Evolutionary conservation across 306 rosid genomes (phyloP).

Genomic region (Purshia tridentata): DNA sequence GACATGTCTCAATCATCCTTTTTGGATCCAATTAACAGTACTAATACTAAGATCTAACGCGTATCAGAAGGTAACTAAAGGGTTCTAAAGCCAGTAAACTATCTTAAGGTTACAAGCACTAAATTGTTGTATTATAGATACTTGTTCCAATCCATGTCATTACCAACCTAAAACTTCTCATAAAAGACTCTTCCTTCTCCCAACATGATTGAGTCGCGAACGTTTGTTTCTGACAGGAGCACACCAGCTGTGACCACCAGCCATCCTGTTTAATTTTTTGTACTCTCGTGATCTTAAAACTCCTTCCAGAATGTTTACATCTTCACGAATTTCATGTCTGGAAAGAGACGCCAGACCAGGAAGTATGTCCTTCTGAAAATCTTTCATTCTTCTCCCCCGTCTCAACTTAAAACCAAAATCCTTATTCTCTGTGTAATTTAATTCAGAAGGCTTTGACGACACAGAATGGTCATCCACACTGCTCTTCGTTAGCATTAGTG

Average conservation of each 20-base stretch:
- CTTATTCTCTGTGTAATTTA: slow-evolving; percentile 17
- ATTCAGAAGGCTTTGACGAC: slow-evolving; percentile 37
- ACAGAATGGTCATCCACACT: slow-evolving; percentile 34
- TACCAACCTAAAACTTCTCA: slow-evolving; percentile 20
- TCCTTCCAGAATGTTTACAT: slow-evolving; percentile 52
- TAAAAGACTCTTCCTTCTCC: slow-evolving; percentile 26
- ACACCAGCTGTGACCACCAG: slow-evolving; percentile 41
- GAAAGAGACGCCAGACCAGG: slow-evolving; percentile 62
- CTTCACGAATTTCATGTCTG: slow-evolving; percentile 55
- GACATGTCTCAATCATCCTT: background rate
- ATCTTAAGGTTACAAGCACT: background rate
- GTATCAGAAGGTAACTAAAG: background rate
- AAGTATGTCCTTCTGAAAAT: slow-evolving; percentile 61
- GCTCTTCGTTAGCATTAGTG: slow-evolving; percentile 40
- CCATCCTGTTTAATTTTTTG: slow-evolving; percentile 37
- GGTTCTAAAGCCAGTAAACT: background rate
- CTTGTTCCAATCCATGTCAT: background rate
- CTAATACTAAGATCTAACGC: background rate
- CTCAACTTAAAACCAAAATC: slow-evolving; percentile 43
- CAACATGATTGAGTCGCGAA: slow-evolving; percentile 29
- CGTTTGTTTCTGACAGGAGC: slow-evolving; percentile 45
- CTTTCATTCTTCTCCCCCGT: slow-evolving; percentile 61
- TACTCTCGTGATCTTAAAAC: slow-evolving; percentile 63
- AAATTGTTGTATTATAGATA: background rate
- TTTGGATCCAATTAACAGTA: background rate